These are phyloP conservation scores for Neovahlkampfia damariscottae DNA, from an alignment of 78 protist genomes.

Conservation along the genomic window DNA sequence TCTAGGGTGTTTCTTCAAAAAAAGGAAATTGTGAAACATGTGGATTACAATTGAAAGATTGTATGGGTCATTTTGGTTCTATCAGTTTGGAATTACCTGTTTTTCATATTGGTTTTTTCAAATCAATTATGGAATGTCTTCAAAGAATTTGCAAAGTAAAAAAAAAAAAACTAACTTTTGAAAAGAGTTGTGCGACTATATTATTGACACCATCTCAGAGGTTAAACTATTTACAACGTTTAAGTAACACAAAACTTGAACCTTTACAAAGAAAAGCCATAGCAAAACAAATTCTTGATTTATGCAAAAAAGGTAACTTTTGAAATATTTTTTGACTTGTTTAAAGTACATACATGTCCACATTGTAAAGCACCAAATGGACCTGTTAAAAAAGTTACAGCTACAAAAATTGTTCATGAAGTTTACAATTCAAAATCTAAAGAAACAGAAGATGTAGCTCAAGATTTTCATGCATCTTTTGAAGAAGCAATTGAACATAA, in stretches of 20 bases:
- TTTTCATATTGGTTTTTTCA: slow-evolving; percentile 90
- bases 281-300: slow-evolving; percentile 6
- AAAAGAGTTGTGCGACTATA: slow-evolving; percentile 47
- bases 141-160: slow-evolving; percentile 74
- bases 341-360: slow-evolving; percentile 57
- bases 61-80: slow-evolving; percentile 95
- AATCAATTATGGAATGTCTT: slow-evolving; percentile 48
- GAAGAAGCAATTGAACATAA: slow-evolving; percentile 31
- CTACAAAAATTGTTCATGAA: slow-evolving; percentile 59
- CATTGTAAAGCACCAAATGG: slow-evolving; percentile 76
- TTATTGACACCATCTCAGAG: slow-evolving; percentile 27
- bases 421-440: slow-evolving; percentile 18
- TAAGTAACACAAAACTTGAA: slow-evolving; percentile 9
- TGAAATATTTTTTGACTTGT: slow-evolving; percentile 3
- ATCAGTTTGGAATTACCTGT: slow-evolving; percentile 85
- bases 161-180: not conserved
- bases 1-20: slow-evolving; percentile 49
- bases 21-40: slow-evolving; percentile 45
- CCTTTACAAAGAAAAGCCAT: slow-evolving; percentile 4
- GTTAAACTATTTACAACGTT: not conserved
- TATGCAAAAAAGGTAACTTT: not conserved
- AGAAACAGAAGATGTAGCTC: not conserved
- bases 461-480: not conserved
- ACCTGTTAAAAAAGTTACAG: slow-evolving; percentile 61
- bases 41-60: slow-evolving; percentile 45